Evolutionary conservation across 768 basidiomycete genomes (phyloP).

Genomic region (Termitomyces sp.): DNA sequence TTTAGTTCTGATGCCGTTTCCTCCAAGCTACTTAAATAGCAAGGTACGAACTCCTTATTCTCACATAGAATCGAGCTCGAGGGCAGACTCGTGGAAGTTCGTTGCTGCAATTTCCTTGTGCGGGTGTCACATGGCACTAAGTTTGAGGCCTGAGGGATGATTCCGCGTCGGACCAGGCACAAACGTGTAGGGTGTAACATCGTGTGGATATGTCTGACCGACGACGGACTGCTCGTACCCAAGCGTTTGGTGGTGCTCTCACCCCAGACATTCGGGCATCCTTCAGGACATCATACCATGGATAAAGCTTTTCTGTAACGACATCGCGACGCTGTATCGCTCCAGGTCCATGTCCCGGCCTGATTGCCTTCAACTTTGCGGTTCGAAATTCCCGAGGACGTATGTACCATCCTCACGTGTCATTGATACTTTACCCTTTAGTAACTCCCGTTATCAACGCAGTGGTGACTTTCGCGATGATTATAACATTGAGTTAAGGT

Average conservation of each 20-base stretch:
- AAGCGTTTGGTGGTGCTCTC: no score
- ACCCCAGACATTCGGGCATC: no score
- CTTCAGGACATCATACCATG: no score
- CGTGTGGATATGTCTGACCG: not conserved
- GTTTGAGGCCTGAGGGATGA: not conserved
- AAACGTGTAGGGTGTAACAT: not conserved
- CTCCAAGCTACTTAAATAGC: not conserved
- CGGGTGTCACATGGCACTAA: not conserved
- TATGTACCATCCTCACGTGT: not conserved
- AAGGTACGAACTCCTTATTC: not conserved
- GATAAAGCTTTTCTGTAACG: not conserved
- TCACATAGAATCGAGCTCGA: not conserved
- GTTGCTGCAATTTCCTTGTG: not conserved
- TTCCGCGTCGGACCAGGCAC: not conserved
- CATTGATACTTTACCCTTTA: not conserved
- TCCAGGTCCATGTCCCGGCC: not conserved
- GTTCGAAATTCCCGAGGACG: not conserved
- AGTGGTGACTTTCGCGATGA: not conserved
- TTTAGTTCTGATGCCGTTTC: not conserved
- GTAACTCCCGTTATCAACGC: constrained; percentile 1
- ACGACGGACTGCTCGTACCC: not conserved
- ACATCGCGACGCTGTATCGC: not conserved
- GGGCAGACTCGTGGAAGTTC: not conserved
- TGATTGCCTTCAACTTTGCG: not conserved
- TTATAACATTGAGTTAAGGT: not conserved